These are phyloP conservation scores for Chaetomium sp. DNA, from an alignment of 2,329 filamentous ascomycete species.

Conservation along the genomic window DNA sequence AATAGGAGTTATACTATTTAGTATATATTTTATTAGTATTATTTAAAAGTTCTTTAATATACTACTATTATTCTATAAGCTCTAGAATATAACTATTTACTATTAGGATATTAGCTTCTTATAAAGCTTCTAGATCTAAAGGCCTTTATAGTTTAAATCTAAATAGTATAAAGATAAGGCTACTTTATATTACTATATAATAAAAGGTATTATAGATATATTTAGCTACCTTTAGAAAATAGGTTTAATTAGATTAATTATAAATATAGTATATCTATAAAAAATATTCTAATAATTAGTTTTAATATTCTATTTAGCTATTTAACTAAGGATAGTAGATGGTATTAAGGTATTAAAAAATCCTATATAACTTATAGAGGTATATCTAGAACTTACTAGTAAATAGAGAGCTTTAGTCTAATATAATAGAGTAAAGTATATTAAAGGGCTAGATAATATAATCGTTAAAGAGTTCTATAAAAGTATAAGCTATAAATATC, in stretches of 20 bases:
- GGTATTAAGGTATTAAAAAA: not conserved
- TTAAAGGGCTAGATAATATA: not conserved
- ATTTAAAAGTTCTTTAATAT: not conserved
- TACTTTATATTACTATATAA: not conserved
- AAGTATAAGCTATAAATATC: not conserved
- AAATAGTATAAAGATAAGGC: not conserved
- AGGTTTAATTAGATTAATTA: not conserved
- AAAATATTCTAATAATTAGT: not conserved
- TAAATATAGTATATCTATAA: not conserved
- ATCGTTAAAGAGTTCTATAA: not conserved
- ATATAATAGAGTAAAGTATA: not conserved
- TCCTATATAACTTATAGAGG: not conserved
- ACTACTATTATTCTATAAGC: not conserved
- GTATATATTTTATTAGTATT: not conserved
- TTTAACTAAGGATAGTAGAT: not conserved
- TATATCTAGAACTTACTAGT: not conserved
- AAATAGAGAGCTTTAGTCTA: not conserved
- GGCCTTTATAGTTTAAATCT: not conserved
- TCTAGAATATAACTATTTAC: not conserved
- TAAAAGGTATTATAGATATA: not conserved
- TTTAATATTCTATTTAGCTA: not conserved
- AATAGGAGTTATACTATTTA: not conserved
- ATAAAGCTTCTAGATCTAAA: not conserved
- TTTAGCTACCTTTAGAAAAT: not conserved
- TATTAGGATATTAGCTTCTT: not conserved